Conservation (phyloP, 306 rosid genomes). For the Arachis hypogaea region DNA sequence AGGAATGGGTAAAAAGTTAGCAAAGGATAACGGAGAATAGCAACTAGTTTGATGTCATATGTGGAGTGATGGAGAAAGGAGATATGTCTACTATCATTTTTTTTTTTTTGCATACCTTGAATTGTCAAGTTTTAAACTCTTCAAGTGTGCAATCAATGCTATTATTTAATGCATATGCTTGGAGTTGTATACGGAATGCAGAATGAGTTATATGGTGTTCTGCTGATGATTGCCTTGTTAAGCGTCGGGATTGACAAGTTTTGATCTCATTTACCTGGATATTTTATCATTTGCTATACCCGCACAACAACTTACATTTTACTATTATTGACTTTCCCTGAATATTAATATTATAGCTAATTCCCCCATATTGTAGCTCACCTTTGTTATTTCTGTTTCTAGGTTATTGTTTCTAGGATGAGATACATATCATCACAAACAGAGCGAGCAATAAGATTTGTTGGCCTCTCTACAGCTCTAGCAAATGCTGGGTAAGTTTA, state of each 20-base stretch:
- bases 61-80: neutral
- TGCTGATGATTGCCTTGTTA: neutral
- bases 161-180: conserved; percentile 2
- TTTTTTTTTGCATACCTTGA: too few species aligned
- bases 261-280: conserved; percentile 2
- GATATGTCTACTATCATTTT: neutral
- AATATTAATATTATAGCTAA: neutral
- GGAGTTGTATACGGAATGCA: neutral
- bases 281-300: neutral
- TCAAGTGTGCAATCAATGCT: too few species aligned
- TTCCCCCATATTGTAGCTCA: too few species aligned
- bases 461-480: conserved; percentile 95
- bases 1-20: neutral
- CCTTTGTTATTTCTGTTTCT: conserved; percentile 40
- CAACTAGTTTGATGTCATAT: neutral
- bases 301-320: neutral
- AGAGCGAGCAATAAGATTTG: conserved; percentile 82
- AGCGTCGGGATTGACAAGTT: conserved; percentile 5
- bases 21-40: neutral
- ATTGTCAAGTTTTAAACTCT: too few species aligned
- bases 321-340: conserved; percentile 8
- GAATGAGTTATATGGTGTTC: neutral
- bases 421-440: conserved; percentile 98
- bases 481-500: conserved; percentile 91
- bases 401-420: conserved; percentile 99